Evolutionary conservation across 306 rosid species (phyloP).

Genomic region (Quercus dentata): DNA sequence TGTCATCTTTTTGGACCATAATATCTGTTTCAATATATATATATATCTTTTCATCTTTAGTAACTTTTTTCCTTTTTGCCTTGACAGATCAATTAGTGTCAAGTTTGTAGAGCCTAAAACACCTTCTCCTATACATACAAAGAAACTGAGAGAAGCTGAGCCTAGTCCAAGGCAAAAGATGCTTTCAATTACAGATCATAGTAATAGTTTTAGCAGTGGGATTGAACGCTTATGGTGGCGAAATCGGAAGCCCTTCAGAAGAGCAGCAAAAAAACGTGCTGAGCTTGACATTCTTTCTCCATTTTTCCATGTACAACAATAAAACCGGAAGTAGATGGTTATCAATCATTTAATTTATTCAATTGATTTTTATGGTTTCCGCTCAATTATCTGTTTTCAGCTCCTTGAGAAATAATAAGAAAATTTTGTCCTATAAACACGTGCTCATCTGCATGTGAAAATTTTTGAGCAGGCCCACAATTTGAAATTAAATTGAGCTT

Average conservation of each 20-base stretch:
- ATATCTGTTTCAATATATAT: neutral
- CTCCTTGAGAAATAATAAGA: constrained; percentile 12
- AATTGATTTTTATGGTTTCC: constrained; percentile 47
- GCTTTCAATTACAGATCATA: constrained; percentile 27
- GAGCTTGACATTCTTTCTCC: constrained; percentile 59
- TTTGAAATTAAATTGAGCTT: neutral
- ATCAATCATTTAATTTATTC: constrained; percentile 65
- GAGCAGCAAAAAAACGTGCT: constrained; percentile 67
- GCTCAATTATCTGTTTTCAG: constrained; percentile 28
- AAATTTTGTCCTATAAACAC: constrained; percentile 10
- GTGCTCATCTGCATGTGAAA: neutral
- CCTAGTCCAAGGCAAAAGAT: constrained; percentile 19
- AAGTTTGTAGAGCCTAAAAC: constrained; percentile 81
- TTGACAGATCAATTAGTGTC: constrained; percentile 45
- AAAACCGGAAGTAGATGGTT: constrained; percentile 25
- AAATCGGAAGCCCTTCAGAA: constrained; percentile 81
- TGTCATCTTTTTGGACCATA: neutral
- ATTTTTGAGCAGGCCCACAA: neutral
- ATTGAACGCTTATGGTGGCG: constrained; percentile 74
- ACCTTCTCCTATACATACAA: constrained; percentile 66
- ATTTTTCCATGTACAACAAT: constrained; percentile 41
- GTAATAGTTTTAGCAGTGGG: constrained; percentile 36
- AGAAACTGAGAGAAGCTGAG: constrained; percentile 43
- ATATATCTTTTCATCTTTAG: neutral
- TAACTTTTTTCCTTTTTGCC: constrained; percentile 16